These are phyloP conservation scores for Starmerella roubikii DNA, from an alignment of 805 yeast genomes.

Conservation along the genomic window DNA sequence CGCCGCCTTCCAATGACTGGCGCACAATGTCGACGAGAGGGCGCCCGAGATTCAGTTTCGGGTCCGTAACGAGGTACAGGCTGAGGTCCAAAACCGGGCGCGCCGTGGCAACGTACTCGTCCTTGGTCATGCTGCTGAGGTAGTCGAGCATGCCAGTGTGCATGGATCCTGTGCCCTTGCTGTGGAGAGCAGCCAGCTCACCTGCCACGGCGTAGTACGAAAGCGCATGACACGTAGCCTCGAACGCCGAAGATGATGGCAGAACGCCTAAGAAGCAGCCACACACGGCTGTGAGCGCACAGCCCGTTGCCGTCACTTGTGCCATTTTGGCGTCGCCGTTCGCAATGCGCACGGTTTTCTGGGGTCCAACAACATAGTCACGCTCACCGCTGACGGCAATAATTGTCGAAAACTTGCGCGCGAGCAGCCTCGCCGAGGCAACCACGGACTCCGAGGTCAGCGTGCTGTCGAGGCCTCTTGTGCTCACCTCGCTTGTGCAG, in stretches of 20 bases:
- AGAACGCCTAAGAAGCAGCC: conserved; percentile 14
- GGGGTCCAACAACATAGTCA: conserved; percentile 16
- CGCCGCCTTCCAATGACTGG: conserved; percentile 55
- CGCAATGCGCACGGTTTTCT: conserved; percentile 6
- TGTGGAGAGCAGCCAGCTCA: conserved; percentile 13
- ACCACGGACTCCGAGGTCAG: conserved; percentile 12
- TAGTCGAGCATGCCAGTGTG: conserved; percentile 14
- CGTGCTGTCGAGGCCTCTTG: conserved; percentile 18
- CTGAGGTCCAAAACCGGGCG: conserved; percentile 14
- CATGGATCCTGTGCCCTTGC: conserved; percentile 18
- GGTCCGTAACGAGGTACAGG: conserved; percentile 20
- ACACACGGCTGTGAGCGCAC: conserved; percentile 16
- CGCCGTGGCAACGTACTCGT: conserved; percentile 9
- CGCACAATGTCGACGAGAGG: conserved; percentile 16
- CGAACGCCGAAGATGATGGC: conserved; percentile 1
- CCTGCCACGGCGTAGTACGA: conserved; percentile 19
- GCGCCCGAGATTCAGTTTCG: conserved; percentile 11
- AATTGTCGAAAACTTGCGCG: conserved; percentile 4
- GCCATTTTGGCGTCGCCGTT: conserved; percentile 20
- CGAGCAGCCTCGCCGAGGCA: conserved; percentile 15
- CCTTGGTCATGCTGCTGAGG: conserved; percentile 12
- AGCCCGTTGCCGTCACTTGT: conserved; percentile 19
- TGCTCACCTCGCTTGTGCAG: conserved; percentile 22
- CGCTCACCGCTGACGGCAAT: conserved; percentile 17
- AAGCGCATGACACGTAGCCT: conserved; percentile 7